Evolutionary conservation across 306 rosid species (phyloP), one percentile per base, ranked within the genome.

Genomic region (Psophocarpus tetragonolobus): DNA sequence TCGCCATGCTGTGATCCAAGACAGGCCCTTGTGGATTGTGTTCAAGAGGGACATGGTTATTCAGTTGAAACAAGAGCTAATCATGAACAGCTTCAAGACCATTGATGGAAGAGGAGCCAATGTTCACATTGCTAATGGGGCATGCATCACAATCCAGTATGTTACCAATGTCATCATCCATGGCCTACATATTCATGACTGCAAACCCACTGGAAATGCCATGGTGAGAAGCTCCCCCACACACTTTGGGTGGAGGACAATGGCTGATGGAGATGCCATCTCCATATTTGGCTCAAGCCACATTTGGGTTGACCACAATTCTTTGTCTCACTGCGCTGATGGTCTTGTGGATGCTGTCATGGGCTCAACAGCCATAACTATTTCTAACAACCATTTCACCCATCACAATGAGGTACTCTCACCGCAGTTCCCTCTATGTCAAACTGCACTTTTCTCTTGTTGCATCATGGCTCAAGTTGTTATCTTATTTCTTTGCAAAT

Each of bases 41-140:
- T 95, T 95, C 93, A 75, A 95, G 79, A 76, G 98, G 18, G 98
- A 95, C 88, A 95, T 95, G 98, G 98, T 92, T 44, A 95, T 95
- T 17, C 88, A 91, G 53, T 77, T 95, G 87, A 92, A 95, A 84
- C 97, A 95, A 63, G 98, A 95, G 80, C 92, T 95, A 3, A 86
- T 95, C 62, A 53, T 95, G 97, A 94, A 94, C 82, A 94, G 97
- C 83, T 90, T 94, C 83, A 94, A 94, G 90, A 94, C 98, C 8
- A 95, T 95, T 76, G 98, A 95, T 84, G 98, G 89, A 0, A 93
- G 98, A 32, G 98, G 98, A 29, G 83, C 68, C 29, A 92, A 95
- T 80, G 98, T 95, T 15, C 98, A 95, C 82, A 92, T 95, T 83
- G 97, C 98, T 8, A 95, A 95, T 73, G 90, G 98, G 47, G 98